phyloP scores from a whole-genome alignment of 306 rosid species.

The Prunus padus region DNA sequence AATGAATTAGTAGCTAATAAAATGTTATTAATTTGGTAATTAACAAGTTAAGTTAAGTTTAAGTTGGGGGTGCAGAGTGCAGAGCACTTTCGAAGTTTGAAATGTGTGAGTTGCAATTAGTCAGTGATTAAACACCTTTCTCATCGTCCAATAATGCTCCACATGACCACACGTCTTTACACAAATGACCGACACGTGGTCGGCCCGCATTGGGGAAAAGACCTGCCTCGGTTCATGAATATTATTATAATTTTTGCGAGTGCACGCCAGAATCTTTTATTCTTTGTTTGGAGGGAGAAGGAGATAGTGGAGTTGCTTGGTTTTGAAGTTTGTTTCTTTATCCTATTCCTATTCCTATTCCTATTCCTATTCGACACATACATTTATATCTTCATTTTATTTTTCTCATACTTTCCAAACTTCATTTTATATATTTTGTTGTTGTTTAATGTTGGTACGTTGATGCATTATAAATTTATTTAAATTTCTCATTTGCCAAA shows the following conservation, averaged over 20 bases:
- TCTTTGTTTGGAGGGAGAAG: constrained; percentile 5
- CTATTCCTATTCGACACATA: not conserved
- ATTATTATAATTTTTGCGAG: constrained; percentile 37
- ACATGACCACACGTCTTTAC: constrained; percentile 65
- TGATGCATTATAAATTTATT: no score
- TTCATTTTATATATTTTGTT: no score
- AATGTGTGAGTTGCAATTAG: constrained; percentile 6
- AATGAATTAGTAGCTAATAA: no score
- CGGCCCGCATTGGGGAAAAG: constrained; percentile 15
- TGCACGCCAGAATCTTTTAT: constrained; percentile 73
- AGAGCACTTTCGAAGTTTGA: not conserved
- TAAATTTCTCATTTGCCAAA: not conserved
- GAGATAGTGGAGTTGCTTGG: constrained; percentile 52
- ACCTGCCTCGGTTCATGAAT: constrained; percentile 44
- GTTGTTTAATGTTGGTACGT: no score
- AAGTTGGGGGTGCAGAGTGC: not conserved
- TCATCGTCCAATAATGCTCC: constrained; percentile 61
- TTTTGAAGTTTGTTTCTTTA: constrained; percentile 54
- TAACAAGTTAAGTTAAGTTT: not conserved
- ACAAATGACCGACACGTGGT: constrained; percentile 49
- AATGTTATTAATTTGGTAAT: no score
- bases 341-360: not conserved
- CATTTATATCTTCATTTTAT: no score
- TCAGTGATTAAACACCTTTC: constrained; percentile 41
- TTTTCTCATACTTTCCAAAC: no score